Percentiles rank a stretch among this genome's conserved stretches.
Conservation (phyloP, 2,329 filamentous ascomycete species). For the Aspergillus jensenii region DNA sequence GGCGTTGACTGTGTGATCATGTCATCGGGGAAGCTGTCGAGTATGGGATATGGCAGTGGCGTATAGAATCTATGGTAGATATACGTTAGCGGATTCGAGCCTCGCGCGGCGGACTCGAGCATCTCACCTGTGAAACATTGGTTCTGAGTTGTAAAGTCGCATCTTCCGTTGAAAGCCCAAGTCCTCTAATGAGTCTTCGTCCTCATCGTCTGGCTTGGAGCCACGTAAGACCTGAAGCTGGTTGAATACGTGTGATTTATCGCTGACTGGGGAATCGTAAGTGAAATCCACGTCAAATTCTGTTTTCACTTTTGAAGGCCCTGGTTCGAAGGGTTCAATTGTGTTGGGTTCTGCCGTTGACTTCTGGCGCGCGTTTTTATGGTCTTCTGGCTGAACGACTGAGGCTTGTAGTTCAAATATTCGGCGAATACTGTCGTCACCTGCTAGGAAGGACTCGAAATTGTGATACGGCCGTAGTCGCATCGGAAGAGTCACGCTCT, state of each 20-base stretch:
- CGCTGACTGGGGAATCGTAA: conserved; percentile 26
- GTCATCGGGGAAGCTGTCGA: conserved; percentile 76
- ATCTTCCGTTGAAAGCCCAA: conserved; percentile 29
- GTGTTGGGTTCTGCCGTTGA: neutral
- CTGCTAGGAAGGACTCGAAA: conserved; percentile 51
- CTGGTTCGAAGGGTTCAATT: conserved; percentile 11
- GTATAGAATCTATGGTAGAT: conserved; percentile 33
- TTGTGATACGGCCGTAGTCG: conserved; percentile 48
- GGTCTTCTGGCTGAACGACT: conserved; percentile 40
- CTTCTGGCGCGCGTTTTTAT: conserved; percentile 4
- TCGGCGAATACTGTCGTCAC: conserved; percentile 68
- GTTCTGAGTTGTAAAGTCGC: conserved; percentile 33
- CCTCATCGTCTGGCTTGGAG: conserved; percentile 13
- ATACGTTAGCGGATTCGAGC: conserved; percentile 7
- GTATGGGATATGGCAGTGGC: conserved; percentile 67
- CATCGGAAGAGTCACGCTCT: conserved; percentile 75
- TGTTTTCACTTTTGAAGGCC: conserved; percentile 21
- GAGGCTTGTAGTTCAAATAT: conserved; percentile 74
- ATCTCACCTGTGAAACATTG: conserved; percentile 34
- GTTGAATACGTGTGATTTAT: conserved; percentile 35
- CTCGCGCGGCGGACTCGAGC: neutral
- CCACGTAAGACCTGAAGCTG: conserved; percentile 36
- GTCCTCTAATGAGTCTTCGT: conserved; percentile 20
- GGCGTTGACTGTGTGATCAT: conserved; percentile 60
- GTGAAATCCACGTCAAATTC: conserved; percentile 42